These are phyloP conservation scores for Verticillium nubilum DNA, from an alignment of 2,329 filamentous ascomycete species.

Conservation along the genomic window DNA sequence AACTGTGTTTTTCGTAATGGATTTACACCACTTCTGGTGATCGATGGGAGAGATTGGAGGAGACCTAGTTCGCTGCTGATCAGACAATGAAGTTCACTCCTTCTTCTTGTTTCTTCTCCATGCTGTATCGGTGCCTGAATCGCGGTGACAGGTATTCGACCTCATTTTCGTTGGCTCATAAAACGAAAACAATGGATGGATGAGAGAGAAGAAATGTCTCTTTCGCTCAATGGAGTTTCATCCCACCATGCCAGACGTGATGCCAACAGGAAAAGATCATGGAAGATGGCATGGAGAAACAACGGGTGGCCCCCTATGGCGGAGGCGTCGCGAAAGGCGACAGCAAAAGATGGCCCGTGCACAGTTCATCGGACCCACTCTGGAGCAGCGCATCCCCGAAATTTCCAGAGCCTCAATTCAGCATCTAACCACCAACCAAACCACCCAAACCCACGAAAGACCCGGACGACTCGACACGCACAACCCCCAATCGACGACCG, in stretches of 20 bases:
- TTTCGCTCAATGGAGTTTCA: no score
- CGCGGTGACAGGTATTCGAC: no score
- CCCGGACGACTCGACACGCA: neutral
- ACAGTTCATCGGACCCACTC: neutral
- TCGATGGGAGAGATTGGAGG: neutral
- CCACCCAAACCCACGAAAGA: neutral
- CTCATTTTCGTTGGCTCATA: no score
- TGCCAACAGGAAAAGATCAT: no score
- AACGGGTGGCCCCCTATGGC: no score
- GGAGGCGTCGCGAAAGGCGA: neutral
- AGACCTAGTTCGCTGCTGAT: neutral
- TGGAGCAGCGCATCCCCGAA: constrained; percentile 11
- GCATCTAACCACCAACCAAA: neutral
- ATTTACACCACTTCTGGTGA: neutral
- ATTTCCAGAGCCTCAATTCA: constrained; percentile 5
- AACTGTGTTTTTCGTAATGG: neutral
- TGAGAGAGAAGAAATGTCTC: no score
- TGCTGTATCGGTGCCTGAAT: no score
- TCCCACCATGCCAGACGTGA: no score
- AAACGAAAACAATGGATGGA: no score
- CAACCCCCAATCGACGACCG: neutral
- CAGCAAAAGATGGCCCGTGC: neutral
- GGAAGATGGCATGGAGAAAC: no score
- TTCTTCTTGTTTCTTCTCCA: constrained; percentile 2
- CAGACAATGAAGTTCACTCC: neutral